Evolutionary conservation across 441 rosid species (phyloP), one percentile per base, ranked within the genome.

Genomic region (Eruca vesicaria): DNA sequence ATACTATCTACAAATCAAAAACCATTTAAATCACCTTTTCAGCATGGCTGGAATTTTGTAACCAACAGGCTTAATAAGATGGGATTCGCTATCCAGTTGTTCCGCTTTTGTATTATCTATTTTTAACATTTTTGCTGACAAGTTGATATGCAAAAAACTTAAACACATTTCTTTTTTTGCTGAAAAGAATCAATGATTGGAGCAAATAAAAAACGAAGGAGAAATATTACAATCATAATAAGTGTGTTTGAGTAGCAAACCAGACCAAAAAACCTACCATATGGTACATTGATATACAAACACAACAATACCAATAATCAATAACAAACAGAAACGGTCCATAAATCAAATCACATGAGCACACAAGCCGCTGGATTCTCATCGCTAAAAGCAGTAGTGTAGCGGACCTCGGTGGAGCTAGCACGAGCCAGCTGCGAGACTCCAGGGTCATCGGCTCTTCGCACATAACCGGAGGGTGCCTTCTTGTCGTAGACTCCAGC

Each of bases 341-440:
- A n/a, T 11, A 19, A 0, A 20, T 2, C 26, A 23, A 23, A 26
- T 89, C 84, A 95, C 99, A 95, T 95, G n/a, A 95, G 31, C 32
- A 84, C 73, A 36, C 98, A 95, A 5, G 97, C 98, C 0, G 74
- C 66, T 0, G 98, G 73, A 56, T 95, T 95, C 68, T 95, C 97
- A 3, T 95, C 98, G 9, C 97, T 95, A 68, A 95, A 95, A 12
- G 99, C 97, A 1, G 98, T 95, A 53, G 98, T 92, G 86, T 92
- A 92, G 52, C 96, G 71, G 29, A 95, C 97, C 82, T 95, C 99
- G 1, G 92, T 86, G 33, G 99, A 94, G 83, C 92, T 92, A 32
- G 99, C 99, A 59, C 99, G 97, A 55, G 98, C 98, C 7, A 95
- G 88, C 29, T 88, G 84, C 0, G 83, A 82, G 58, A 76, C 78